These are phyloP conservation scores for Colletotrichum simmondsii DNA, from an alignment of 2,329 filamentous ascomycete genomes.

Conservation along the genomic window DNA sequence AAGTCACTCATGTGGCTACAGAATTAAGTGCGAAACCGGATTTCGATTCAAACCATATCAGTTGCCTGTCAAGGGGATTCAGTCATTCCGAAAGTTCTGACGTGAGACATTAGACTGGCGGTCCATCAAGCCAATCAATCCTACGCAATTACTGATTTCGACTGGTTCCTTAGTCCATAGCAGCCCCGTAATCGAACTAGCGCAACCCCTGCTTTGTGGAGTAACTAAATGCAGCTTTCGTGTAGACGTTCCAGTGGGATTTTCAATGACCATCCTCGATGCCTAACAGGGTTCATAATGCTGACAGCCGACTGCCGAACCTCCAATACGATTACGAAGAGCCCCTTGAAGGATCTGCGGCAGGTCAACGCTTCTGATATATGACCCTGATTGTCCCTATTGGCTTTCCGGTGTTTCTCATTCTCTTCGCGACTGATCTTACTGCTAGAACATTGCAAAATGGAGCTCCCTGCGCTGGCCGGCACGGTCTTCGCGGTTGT, in stretches of 20 bases:
- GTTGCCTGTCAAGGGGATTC: not conserved
- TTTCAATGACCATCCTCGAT: not conserved
- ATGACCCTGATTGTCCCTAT: not conserved
- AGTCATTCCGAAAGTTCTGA: not conserved
- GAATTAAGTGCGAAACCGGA: not conserved
- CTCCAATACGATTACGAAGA: not conserved
- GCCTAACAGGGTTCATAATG: not conserved
- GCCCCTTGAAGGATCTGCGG: no score
- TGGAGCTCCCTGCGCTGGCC: not conserved
- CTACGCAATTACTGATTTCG: not conserved
- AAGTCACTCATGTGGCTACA: not conserved
- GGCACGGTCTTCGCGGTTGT: constrained; percentile 4
- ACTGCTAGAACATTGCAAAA: not conserved
- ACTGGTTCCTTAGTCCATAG: not conserved
- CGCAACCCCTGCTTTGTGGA: not conserved
- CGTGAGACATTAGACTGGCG: not conserved
- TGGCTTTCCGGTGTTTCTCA: not conserved
- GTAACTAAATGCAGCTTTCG: not conserved
- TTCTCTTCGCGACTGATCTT: not conserved
- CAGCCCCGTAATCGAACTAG: not conserved
- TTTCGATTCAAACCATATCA: not conserved
- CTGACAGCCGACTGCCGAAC: not conserved
- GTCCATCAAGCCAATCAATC: not conserved
- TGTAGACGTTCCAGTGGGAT: not conserved
- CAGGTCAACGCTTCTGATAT: not conserved